Evolutionary conservation across 805 yeast genomes (phyloP), one percentile per base, ranked within the genome.

Genomic region (Wickerhamomyces xylosicus): DNA sequence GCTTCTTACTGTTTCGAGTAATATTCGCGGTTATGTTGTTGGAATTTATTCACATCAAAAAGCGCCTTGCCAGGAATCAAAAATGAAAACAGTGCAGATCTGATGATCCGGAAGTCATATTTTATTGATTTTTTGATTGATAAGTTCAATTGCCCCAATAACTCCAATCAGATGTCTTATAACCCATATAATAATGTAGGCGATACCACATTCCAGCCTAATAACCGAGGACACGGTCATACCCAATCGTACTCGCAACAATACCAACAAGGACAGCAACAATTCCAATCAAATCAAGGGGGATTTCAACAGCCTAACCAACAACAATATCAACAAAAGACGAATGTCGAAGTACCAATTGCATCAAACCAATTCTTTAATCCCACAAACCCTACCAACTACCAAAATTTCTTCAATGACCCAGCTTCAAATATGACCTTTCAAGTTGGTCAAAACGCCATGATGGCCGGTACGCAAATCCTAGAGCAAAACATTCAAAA

Each of bases 381-480:
- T 42, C 36, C 36, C 40, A 35, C 39, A 20, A 44, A 27, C 15
- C n/a, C 47, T 17, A 29, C 44, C 37, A 49, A 45, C 41, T 50
- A 51, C 45, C 59, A 65, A 31, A 59, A 64, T 44, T 66, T 85
- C 46, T 71, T 86, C 57, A 74, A 71, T 46, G 95, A 85, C 54
- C 89, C 95, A 27, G 72, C 85, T 14, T 76, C 95, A 1, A 75
- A 82, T 40, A 71, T 87, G 69, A 95, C 96, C 2, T 72, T 89
- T 19, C 95, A 86, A 52, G 74, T 89, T 45, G 95, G 96, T 28
- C 83, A 85, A 52, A 74, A 74, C 38, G 95, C 97, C 1, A 72
- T 92, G 42, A 74, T 75, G 47, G 83, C 85, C 22, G 85, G 92
- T 19, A 85, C 84, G 49, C 80, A 79, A 45, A 84, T 83, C 59